Evolutionary conservation across 73 alveolate species (phyloP), one percentile per base, ranked within the genome.

Genomic region (Paramecium sonneborni): DNA sequence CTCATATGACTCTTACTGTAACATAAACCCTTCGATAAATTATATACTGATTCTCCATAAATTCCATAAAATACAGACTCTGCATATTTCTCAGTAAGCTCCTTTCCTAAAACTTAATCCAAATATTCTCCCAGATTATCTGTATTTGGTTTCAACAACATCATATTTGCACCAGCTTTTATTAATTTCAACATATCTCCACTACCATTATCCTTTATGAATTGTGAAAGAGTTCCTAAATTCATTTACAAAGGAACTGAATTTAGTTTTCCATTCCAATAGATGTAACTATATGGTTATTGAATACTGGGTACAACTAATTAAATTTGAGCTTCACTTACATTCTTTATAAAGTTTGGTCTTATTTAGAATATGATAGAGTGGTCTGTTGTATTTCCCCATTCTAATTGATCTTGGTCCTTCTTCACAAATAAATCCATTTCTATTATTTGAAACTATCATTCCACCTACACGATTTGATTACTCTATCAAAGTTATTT

Each of bases 351-450:
- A 43, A 9, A 79, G 55, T 43, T 76, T 76, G 0, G 24, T 46
- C 20, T 79, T 41, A 43, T 44, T 24, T n/a, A 79, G 46, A 23
- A 79, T 79, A 23, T 79, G 44, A 79, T 79, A 79, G 39, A 79
- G 9, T 1, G 90, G 90, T 11, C 55, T 26, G 14, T 23, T 24
- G 7, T 79, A 79, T 2, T 79, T 79, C 20, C 76, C 41, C 70
- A 39, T 46, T 43, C 90, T 79, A 10, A 79, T 43, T 38, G 90
- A 79, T 79, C 90, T 38, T 20, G 90, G 90, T 20, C 90, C 90
- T 43, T 79, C 90, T 18, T 79, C 90, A 43, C 44, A 79, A 10
- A 24, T 24, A 23, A 21, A 79, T 79, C 72, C 55, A 79, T 79
- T 62, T 41, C 26, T 2, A 24, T 41, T 38, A 79, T 41, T 44